These are phyloP conservation scores for Secale cereale DNA, from an alignment of 176 grass and related monocot genomes.

Conservation along the genomic window DNA sequence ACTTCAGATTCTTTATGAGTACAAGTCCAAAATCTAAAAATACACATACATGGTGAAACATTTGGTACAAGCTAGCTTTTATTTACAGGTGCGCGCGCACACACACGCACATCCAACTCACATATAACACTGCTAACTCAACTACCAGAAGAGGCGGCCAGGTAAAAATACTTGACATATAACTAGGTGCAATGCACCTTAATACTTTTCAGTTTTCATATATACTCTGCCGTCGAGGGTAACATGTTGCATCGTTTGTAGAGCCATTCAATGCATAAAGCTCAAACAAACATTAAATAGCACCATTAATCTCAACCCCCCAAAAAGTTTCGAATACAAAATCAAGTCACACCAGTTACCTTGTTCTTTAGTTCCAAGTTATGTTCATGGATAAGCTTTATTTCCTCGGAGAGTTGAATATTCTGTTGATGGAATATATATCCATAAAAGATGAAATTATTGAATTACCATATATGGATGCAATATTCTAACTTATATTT, in stretches of 20 bases:
- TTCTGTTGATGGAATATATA: neutral
- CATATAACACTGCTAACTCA: neutral
- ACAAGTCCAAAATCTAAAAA: neutral
- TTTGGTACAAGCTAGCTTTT: neutral
- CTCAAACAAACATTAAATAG: neutral
- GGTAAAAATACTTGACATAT: neutral
- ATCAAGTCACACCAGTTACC: neutral
- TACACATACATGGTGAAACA: neutral
- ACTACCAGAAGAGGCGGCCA: neutral
- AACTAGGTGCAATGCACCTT: neutral
- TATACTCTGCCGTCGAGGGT: neutral
- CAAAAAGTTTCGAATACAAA: neutral
- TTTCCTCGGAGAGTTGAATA: neutral
- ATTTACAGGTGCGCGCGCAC: too few relatives aligned
- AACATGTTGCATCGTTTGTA: neutral
- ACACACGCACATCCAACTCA: too few relatives aligned
- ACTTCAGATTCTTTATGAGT: neutral
- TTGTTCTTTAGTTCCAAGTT: neutral
- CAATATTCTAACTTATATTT: neutral
- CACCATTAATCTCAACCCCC: neutral
- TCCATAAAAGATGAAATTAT: neutral
- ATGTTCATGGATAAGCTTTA: neutral
- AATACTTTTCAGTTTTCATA: neutral
- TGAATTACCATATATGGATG: neutral
- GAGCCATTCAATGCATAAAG: neutral